phyloP scores from a whole-genome alignment of 306 rosid species.

The Acacia confusa region DNA sequence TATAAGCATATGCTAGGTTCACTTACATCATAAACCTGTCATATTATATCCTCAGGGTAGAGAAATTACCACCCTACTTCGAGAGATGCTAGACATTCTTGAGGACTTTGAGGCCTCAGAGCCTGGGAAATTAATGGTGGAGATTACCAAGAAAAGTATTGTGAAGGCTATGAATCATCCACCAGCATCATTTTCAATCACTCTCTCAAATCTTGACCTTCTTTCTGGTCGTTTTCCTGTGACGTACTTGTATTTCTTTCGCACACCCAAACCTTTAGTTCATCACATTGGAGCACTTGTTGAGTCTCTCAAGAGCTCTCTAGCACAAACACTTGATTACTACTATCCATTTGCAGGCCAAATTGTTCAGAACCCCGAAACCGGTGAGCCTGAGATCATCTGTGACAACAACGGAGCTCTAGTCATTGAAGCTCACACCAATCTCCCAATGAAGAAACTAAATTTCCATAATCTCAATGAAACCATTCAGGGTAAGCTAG shows the following conservation, averaged over 20 bases:
- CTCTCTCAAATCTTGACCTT: constrained; percentile 57
- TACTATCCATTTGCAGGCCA: constrained; percentile 76
- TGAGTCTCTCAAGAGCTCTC: constrained; percentile 57
- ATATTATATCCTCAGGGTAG: constrained; percentile 4
- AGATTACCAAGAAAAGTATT: constrained; percentile 31
- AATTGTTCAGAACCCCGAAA: constrained; percentile 52
- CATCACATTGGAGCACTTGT: constrained; percentile 24
- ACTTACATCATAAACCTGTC: neutral
- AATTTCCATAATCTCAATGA: constrained; percentile 67
- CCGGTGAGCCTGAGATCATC: constrained; percentile 70
- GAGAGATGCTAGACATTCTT: constrained; percentile 18
- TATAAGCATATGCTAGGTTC: constrained; percentile 29
- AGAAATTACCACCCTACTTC: constrained; percentile 11
- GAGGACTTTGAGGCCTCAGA: constrained; percentile 26
- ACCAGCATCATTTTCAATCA: neutral
- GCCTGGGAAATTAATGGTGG: constrained; percentile 43
- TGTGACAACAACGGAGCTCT: constrained; percentile 78
- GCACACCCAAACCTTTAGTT: constrained; percentile 25
- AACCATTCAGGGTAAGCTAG: constrained; percentile 52
- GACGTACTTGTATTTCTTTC: constrained; percentile 77
- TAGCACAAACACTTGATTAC: constrained; percentile 44
- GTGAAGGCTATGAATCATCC: neutral
- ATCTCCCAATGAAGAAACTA: constrained; percentile 44
- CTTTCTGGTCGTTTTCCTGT: constrained; percentile 93
- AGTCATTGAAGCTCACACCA: constrained; percentile 56